Percentiles rank a stretch among this genome's conserved stretches.
Conservation (phyloP, 345 rosid species). For the Camelina hispida region DNA sequence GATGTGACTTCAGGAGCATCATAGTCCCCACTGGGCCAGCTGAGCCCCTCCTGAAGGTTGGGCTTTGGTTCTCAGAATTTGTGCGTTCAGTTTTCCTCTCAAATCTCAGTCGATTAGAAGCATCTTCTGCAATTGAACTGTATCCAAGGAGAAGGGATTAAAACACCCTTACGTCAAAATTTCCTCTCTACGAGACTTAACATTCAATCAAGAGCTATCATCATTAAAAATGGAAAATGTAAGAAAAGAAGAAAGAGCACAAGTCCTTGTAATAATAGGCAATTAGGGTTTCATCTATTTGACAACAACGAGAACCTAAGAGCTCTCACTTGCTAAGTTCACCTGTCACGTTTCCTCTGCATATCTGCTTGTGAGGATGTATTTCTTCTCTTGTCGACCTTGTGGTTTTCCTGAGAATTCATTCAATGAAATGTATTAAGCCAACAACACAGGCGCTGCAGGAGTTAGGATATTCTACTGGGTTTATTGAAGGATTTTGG, state of each 20-base stretch:
- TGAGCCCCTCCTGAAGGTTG: constrained; percentile 76
- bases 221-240: constrained; percentile 20
- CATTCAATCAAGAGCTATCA: constrained; percentile 11
- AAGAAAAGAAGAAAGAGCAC: constrained; percentile 16
- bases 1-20: constrained; percentile 83
- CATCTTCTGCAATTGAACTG: constrained; percentile 41
- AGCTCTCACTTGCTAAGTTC: constrained; percentile 87
- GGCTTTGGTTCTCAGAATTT: constrained; percentile 45
- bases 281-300: constrained; percentile 34
- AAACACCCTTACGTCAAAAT: constrained; percentile 24
- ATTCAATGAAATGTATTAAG: constrained; percentile 38
- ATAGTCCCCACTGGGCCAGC: constrained; percentile 81
- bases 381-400: constrained; percentile 44
- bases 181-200: constrained; percentile 25
- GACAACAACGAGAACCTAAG: constrained; percentile 60
- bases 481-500: constrained; percentile 10
- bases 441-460: constrained; percentile 19
- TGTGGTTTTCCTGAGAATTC: constrained; percentile 65
- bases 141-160: constrained; percentile 32
- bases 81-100: constrained; percentile 48
- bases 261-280: constrained; percentile 10
- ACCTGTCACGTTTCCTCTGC: constrained; percentile 80
- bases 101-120: constrained; percentile 27
- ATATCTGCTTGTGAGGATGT: constrained; percentile 46
- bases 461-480: constrained; percentile 28